A percentile compares a stretch with the other conserved stretches of the same genome.
phyloP scores from a whole-genome alignment of 192 early-diverging fungal species.

The Coemansia sp. region DNA sequence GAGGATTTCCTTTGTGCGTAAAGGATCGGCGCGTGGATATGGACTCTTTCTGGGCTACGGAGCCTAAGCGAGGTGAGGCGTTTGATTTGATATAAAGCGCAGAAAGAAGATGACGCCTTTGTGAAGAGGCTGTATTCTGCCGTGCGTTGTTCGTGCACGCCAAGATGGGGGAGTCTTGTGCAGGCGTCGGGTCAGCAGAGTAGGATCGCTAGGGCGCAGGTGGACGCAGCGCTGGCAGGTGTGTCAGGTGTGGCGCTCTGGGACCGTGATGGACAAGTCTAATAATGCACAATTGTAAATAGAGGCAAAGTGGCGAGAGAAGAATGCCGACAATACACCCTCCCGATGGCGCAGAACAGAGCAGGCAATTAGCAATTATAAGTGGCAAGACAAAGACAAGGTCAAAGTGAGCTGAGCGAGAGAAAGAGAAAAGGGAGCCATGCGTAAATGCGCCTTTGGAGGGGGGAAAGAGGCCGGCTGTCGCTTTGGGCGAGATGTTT shows the following conservation, averaged over 20 bases:
- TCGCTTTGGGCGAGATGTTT: not conserved
- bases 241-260: conserved; percentile 11
- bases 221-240: not conserved
- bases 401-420: not conserved
- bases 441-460: not conserved
- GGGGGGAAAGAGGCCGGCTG: not conserved
- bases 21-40: not conserved
- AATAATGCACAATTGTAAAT: conserved; percentile 27
- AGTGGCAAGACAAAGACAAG: not conserved
- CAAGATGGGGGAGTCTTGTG: conserved; percentile 4
- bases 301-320: not conserved
- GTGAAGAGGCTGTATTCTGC: conserved; percentile 14
- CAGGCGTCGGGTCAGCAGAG: conserved; percentile 2
- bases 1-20: not conserved
- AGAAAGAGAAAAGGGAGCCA: not conserved
- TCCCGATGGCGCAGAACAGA: not conserved
- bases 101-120: conserved; percentile 21
- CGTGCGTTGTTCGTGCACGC: not conserved
- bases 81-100: not conserved
- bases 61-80: not conserved
- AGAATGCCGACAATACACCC: not conserved
- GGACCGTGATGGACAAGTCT: conserved; percentile 6
- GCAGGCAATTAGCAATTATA: not conserved
- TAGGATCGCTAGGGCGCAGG: conserved; percentile 4
- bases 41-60: conserved; percentile 14